Evolutionary conservation across 1,139 yeast genomes (phyloP).

Genomic region (Pneumocystis sp.): DNA sequence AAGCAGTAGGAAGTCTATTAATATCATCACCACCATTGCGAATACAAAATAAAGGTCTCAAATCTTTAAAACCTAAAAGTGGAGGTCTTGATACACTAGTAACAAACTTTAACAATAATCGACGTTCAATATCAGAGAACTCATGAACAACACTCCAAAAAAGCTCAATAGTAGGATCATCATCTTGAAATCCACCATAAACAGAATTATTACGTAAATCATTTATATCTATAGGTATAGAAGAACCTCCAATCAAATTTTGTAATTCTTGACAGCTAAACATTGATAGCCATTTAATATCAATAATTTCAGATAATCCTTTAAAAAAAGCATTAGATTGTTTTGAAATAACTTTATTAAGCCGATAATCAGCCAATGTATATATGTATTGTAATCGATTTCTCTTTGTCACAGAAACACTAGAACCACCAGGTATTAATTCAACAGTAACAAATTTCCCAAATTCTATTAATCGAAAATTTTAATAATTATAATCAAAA

Average conservation of each 20-base stretch:
- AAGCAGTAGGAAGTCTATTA: constrained; percentile 44
- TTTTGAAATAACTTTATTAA: constrained; percentile 44
- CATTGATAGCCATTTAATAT: constrained; percentile 64
- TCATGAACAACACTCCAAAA: constrained; percentile 72
- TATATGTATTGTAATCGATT: constrained; percentile 66
- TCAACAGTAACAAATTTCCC: constrained; percentile 34
- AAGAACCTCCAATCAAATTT: constrained; percentile 73
- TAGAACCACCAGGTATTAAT: constrained; percentile 46
- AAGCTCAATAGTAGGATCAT: constrained; percentile 36
- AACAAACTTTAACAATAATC: constrained; percentile 50
- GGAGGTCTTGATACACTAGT: constrained; percentile 56
- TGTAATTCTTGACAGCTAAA: constrained; percentile 75
- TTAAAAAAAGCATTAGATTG: constrained; percentile 53
- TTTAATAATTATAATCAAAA: not conserved
- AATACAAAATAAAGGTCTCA: constrained; percentile 70
- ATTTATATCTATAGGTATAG: constrained; percentile 46
- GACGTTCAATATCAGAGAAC: constrained; percentile 44
- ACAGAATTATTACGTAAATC: constrained; percentile 48
- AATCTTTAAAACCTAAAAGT: constrained; percentile 60
- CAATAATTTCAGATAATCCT: constrained; percentile 57
- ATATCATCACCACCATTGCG: constrained; percentile 45
- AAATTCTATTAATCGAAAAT: not conserved
- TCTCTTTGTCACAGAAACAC: constrained; percentile 38
- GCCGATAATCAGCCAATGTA: constrained; percentile 61
- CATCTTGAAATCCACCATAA: constrained; percentile 51